Conservation (phyloP, 208 protist species). For the Crithidia acanthocephali region DNA sequence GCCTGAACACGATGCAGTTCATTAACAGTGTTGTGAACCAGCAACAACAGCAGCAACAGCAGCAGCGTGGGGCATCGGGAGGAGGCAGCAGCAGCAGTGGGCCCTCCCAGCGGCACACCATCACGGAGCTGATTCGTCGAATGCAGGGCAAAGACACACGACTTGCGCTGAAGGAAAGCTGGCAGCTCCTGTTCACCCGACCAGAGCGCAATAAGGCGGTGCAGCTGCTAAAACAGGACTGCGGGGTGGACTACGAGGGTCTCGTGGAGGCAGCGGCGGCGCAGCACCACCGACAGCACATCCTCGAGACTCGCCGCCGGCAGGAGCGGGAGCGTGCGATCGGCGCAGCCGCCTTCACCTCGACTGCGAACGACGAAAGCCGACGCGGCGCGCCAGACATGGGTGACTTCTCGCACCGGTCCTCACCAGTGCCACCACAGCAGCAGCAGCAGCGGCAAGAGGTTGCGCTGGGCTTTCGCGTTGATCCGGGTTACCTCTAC, state of each 20-base stretch:
- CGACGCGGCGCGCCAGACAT: too few species aligned
- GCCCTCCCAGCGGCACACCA: slow-evolving; percentile 15
- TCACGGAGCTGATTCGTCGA: slow-evolving; percentile 50
- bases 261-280: slow-evolving; percentile 40
- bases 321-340: slow-evolving; percentile 32
- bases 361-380: background rate
- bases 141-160: slow-evolving; percentile 70
- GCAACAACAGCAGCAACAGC: slow-evolving; percentile 13
- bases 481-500: slow-evolving; percentile 79
- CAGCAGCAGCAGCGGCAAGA: background rate
- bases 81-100: background rate
- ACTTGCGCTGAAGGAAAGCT: slow-evolving; percentile 48
- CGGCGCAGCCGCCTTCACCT: background rate
- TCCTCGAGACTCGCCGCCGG: slow-evolving; percentile 20
- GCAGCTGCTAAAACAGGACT: slow-evolving; percentile 72
- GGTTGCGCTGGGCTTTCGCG: slow-evolving; percentile 62
- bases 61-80: background rate
- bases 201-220: slow-evolving; percentile 58
- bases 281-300: slow-evolving; percentile 19
- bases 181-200: slow-evolving; percentile 50
- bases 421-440: background rate
- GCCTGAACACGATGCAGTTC: slow-evolving; percentile 88
- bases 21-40: slow-evolving; percentile 36
- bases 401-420: too few species aligned
- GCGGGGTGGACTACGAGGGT: slow-evolving; percentile 66